Conservation (phyloP, 371 early-diverging fungal genomes). For the Lichtheimia ornata region DNA sequence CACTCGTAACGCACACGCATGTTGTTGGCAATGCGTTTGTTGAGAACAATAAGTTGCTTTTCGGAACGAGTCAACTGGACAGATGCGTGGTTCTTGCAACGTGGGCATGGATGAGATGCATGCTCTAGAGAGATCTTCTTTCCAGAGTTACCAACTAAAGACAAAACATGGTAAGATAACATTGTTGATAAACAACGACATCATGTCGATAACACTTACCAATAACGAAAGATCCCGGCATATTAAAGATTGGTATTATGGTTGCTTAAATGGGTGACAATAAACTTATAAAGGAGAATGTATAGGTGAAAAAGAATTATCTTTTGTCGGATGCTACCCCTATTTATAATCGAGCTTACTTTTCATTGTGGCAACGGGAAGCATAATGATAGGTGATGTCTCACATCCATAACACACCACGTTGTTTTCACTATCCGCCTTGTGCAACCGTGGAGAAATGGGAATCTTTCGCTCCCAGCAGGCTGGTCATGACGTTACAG, state of each 20-base stretch:
- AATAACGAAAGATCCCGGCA: slow-evolving; percentile 20
- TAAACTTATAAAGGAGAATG: background rate
- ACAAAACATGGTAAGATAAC: slow-evolving; percentile 1
- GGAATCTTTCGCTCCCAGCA: slow-evolving; percentile 1
- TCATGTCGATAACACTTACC: background rate
- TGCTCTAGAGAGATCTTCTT: slow-evolving; percentile 42
- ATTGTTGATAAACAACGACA: background rate
- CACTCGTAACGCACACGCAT: slow-evolving; percentile 50
- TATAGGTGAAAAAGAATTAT: background rate
- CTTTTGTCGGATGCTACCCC: slow-evolving; percentile 1
- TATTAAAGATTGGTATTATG: slow-evolving; percentile 3
- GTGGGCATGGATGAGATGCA: slow-evolving; percentile 38
- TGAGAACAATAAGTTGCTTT: slow-evolving; percentile 37
- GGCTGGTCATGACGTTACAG: background rate
- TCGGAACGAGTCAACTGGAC: slow-evolving; percentile 47
- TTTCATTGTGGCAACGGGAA: slow-evolving; percentile 11
- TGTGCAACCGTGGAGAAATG: background rate
- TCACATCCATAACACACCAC: slow-evolving; percentile 6
- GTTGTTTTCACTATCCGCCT: slow-evolving; percentile 6
- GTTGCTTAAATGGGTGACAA: background rate
- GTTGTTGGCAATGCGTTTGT: slow-evolving; percentile 35
- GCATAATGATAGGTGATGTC: slow-evolving; percentile 6
- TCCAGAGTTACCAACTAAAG: slow-evolving; percentile 29
- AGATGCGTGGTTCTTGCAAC: slow-evolving; percentile 35
- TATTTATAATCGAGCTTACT: background rate